Base-by-base conservation (phyloP, 1,139 yeast genomes). In the Meyerozyma carpophila region DNA sequence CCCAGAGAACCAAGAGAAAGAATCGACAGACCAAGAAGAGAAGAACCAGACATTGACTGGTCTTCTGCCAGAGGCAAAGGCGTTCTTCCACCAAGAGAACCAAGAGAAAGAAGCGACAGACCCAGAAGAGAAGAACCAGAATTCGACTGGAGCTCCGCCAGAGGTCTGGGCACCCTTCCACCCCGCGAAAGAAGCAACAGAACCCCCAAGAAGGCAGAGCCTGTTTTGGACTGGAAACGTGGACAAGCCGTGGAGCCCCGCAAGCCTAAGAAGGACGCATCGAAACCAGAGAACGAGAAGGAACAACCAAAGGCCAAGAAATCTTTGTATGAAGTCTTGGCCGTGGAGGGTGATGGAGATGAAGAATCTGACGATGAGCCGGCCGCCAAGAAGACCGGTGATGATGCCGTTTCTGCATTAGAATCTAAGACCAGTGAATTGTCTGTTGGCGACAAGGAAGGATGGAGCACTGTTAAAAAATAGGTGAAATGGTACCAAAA, bases 301-400 rank as follows among this genome's bases (percentile, higher is more conserved):
- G 73, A 68, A 41, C 61, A 63, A 48, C 68, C 69, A 48, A 68
- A 65, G 49, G 75, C 76, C 42, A 77, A 76, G 58, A 77, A 78
- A 61, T 81, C 89, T 14, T 65, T 76, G 25, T 89, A 75, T 60
- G 78, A 82, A 49, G 88, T 87, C 36, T 75, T 89, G 62, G 73
- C 79, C 43, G 69, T 73, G 45, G 91, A 84, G 42, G 69, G 60
- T 36, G 73, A 63, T 11, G 86, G 77, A 31, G 89, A 82, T 18
- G 86, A 79, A 5, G 85, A 79, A 43, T 75, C 65, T 41, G 68
- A 57, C 43, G 70, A 63, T 39, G 65, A 58, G 48, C 61, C 53
- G 24, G 55, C 50, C 42, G 59, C 50, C 36, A 40, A 44, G 27
- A 34, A 34, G 26, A 14, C 25, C 14, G 28, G 36, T 4, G 34